Conservation (phyloP, 192 early-diverging fungal species). For the Podochytrium sp. region DNA sequence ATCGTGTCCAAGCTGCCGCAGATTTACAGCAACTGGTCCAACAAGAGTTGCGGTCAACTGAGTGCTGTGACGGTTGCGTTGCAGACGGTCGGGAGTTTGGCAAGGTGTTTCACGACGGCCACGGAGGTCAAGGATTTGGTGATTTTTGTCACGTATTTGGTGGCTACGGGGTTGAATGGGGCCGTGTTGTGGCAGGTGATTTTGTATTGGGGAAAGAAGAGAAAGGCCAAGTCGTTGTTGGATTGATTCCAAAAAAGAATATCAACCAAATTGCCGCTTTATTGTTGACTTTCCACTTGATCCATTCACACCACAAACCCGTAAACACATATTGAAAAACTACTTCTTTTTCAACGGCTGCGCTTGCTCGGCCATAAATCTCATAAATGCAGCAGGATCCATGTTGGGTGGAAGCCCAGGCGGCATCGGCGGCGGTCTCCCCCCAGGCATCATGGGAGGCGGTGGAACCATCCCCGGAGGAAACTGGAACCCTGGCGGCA, state of each 20-base stretch:
- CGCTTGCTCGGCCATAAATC: conserved; percentile 12
- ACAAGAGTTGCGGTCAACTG: conserved; percentile 87
- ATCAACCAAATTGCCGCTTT: not conserved
- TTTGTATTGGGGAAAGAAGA: conserved; percentile 34
- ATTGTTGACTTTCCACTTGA: not conserved
- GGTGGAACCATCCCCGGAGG: conserved; percentile 5
- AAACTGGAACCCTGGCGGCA: conserved; percentile 9
- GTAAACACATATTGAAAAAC: not conserved
- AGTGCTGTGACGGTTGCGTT: conserved; percentile 91
- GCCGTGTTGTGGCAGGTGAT: conserved; percentile 46
- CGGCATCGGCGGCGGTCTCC: not conserved
- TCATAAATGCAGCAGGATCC: conserved; percentile 20
- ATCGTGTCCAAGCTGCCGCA: conserved; percentile 89
- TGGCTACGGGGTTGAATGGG: conserved; percentile 79
- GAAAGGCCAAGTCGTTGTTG: conserved; percentile 20
- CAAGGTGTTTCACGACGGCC: conserved; percentile 89
- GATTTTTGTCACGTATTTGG: conserved; percentile 71
- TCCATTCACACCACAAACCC: not conserved
- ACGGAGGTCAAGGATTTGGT: conserved; percentile 87
- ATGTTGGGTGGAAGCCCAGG: conserved; percentile 21
- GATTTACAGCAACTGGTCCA: conserved; percentile 81
- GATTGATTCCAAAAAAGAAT: conserved; percentile 18
- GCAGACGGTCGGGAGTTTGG: conserved; percentile 85
- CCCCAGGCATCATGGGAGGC: not conserved
- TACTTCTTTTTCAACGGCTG: not conserved